Evolutionary conservation across 2,329 filamentous ascomycete species (phyloP).

Genomic region (Plenodomus lindquistii): DNA sequence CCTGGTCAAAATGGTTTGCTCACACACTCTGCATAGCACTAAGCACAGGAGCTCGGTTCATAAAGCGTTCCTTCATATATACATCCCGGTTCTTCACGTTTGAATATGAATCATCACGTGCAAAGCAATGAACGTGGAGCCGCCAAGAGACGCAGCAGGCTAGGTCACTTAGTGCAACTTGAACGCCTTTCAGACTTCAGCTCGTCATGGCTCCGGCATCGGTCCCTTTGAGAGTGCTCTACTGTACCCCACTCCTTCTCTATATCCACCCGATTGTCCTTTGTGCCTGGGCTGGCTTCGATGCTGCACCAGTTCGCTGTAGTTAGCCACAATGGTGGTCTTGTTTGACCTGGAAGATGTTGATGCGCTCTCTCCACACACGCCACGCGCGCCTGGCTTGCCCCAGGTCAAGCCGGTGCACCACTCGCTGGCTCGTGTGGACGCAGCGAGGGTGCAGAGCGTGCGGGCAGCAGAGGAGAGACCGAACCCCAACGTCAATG

Average conservation of each 20-base stretch:
- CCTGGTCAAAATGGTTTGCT: too few species aligned
- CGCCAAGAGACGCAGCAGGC: too few species aligned
- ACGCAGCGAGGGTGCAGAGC: conserved; percentile 8
- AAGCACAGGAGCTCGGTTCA: too few species aligned
- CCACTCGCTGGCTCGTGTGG: conserved; percentile 24
- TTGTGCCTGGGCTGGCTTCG: conserved; percentile 22
- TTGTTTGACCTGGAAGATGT: conserved; percentile 51
- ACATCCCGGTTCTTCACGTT: too few species aligned
- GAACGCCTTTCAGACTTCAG: conserved; percentile 9
- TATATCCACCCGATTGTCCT: conserved; percentile 1
- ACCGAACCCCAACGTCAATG: conserved; percentile 60
- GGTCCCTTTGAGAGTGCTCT: conserved; percentile 12
- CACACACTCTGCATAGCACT: too few species aligned
- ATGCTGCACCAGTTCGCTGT: conserved; percentile 26
- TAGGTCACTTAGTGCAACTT: too few species aligned
- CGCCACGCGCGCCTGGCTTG: conserved; percentile 24
- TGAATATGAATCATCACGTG: too few species aligned
- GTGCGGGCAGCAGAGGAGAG: conserved; percentile 32
- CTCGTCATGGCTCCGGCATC: conserved; percentile 26
- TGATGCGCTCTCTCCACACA: conserved; percentile 29
- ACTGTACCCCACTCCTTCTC: conserved; percentile 5
- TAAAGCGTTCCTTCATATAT: too few species aligned
- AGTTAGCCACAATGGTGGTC: conserved; percentile 47
- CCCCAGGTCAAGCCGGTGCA: conserved; percentile 32
- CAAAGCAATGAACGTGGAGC: too few species aligned